Percentiles rank a stretch among this genome's conserved stretches.
Conservation (phyloP, 163 green algal genomes). For the Scenedesmus sp. region DNA sequence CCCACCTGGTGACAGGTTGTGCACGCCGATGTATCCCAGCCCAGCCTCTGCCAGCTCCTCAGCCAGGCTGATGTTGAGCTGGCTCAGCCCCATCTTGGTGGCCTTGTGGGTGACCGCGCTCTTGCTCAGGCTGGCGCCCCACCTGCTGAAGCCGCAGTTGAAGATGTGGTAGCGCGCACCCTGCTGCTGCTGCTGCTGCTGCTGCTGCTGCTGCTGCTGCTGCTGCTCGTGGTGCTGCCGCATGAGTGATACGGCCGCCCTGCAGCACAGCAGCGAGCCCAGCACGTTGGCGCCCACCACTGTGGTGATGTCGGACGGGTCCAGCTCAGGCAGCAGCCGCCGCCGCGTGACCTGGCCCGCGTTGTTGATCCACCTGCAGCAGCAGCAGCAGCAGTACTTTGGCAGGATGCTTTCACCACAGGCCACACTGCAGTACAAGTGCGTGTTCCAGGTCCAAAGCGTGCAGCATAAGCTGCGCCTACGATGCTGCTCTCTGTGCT, state of each 20-base stretch:
- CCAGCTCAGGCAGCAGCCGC: slow-evolving; percentile 65
- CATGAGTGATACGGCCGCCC: slow-evolving; percentile 65
- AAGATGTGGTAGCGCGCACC: slow-evolving; percentile 69
- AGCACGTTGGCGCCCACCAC: slow-evolving; percentile 69
- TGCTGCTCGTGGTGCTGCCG: slow-evolving; percentile 37
- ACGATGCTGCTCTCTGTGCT: too few species aligned
- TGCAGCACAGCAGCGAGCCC: slow-evolving; percentile 65
- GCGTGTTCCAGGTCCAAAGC: too few species aligned
- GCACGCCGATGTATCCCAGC: slow-evolving; percentile 57
- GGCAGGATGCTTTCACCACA: too few species aligned
- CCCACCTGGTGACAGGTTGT: slow-evolving; percentile 66
- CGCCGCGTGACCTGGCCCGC: slow-evolving; percentile 63
- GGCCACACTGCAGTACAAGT: too few species aligned
- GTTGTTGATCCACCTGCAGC: slow-evolving; percentile 66
- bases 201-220: neutral
- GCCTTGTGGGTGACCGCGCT: slow-evolving; percentile 71
- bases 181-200: slow-evolving; percentile 50
- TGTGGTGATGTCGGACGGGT: slow-evolving; percentile 53
- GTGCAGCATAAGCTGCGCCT: too few species aligned
- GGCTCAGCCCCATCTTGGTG: slow-evolving; percentile 70
- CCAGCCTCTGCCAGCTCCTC: slow-evolving; percentile 62
- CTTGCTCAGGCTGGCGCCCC: slow-evolving; percentile 68
- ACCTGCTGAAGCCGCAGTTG: slow-evolving; percentile 78
- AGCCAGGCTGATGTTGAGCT: slow-evolving; percentile 65
- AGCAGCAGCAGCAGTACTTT: neutral